A percentile compares a stretch with the other conserved stretches of the same genome.
phyloP scores from a whole-genome alignment of 208 protist species.

The Leishmania amazonensis region DNA sequence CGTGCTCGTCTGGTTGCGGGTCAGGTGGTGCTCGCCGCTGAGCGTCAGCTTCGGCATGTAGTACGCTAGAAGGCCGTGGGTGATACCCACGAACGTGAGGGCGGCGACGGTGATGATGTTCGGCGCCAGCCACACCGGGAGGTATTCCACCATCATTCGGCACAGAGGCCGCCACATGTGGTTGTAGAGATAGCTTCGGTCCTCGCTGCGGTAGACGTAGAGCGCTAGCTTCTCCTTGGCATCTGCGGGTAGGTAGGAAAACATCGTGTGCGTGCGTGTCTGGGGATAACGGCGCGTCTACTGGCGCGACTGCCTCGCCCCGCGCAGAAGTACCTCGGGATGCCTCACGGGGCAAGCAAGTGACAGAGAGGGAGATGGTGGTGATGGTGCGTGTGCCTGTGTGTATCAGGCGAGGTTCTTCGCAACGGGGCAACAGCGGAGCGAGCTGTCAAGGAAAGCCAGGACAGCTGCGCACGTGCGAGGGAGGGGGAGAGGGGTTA shows the following conservation, averaged over 20 bases:
- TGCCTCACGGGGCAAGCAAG: no score
- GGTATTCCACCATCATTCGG: conserved; percentile 33
- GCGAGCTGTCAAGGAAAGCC: no score
- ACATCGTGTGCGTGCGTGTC: not conserved
- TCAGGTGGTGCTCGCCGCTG: conserved; percentile 22
- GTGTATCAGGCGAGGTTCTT: no score
- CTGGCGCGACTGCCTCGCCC: not conserved
- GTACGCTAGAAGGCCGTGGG: conserved; percentile 61
- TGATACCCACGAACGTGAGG: conserved; percentile 63
- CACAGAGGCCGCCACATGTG: conserved; percentile 76
- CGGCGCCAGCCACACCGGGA: conserved; percentile 81
- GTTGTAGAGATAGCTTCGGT: conserved; percentile 78
- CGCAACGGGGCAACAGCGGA: no score
- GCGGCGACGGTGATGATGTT: conserved; percentile 93
- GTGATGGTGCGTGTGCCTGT: no score
- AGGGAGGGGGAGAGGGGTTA: no score
- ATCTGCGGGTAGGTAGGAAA: conserved; percentile 58
- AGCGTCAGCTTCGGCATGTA: conserved; percentile 77
- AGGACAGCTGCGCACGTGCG: no score
- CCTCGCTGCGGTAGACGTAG: conserved; percentile 77
- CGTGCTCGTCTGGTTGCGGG: conserved; percentile 10
- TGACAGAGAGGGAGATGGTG: not conserved
- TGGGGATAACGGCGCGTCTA: not conserved
- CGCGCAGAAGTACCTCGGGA: not conserved
- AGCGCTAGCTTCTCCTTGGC: conserved; percentile 35